phyloP scores from a whole-genome alignment of 2,329 filamentous ascomycete species.

The Paecilomyces fulvus region DNA sequence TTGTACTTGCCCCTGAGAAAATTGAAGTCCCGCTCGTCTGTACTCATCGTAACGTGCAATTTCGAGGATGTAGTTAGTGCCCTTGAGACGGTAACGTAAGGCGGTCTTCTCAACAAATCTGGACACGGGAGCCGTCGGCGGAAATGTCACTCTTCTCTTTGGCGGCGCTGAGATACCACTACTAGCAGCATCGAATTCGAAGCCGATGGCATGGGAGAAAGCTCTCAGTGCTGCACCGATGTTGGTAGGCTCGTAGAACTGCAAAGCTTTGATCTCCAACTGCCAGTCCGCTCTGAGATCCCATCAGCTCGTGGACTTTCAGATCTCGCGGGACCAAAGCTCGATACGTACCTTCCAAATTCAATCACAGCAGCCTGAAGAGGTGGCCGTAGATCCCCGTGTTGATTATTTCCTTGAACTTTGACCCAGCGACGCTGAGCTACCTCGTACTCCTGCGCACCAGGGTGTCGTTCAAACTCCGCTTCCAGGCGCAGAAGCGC shows the following conservation, averaged over 20 bases:
- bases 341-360: slow-evolving; percentile 24
- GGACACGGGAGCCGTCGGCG: slow-evolving; percentile 15
- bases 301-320: slow-evolving; percentile 2
- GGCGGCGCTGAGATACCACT: slow-evolving; percentile 17
- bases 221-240: slow-evolving; percentile 18
- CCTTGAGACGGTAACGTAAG: slow-evolving; percentile 30
- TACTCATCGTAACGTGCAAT: slow-evolving; percentile 36
- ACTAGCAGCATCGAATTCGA: slow-evolving; percentile 11
- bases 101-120: slow-evolving; percentile 32
- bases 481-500: slow-evolving; percentile 30
- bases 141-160: slow-evolving; percentile 23
- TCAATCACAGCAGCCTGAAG: slow-evolving; percentile 30
- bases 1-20: slow-evolving; percentile 7
- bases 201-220: slow-evolving; percentile 22
- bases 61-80: slow-evolving; percentile 35
- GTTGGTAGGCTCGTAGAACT: slow-evolving; percentile 23
- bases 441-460: slow-evolving; percentile 24
- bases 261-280: slow-evolving; percentile 31
- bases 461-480: slow-evolving; percentile 22
- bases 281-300: slow-evolving; percentile 32
- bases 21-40: slow-evolving; percentile 5
- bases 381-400: slow-evolving; percentile 15
- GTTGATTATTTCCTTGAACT: slow-evolving; percentile 13
- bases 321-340: background rate
- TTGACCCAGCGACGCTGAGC: slow-evolving; percentile 29